Conservation (phyloP, 176 grass and related monocot species). For the Elymus sibiricus region DNA sequence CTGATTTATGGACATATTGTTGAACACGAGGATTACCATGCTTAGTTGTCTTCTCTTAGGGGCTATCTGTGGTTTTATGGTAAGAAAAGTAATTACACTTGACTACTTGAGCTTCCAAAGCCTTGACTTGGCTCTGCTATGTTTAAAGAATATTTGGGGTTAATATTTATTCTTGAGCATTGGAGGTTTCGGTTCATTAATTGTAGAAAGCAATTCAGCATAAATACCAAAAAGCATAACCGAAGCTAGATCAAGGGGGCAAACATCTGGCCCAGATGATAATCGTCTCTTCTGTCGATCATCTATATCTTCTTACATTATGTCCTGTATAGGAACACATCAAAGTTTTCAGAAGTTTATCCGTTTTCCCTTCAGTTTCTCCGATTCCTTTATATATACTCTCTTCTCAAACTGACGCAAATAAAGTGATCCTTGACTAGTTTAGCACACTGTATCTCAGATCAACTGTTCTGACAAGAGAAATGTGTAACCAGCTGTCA, state of each 20-base stretch:
- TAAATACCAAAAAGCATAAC: neutral
- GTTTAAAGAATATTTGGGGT: neutral
- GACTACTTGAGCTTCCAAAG: neutral
- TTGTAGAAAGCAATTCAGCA: neutral
- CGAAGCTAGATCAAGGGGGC: slow-evolving; percentile 4
- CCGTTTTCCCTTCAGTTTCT: neutral
- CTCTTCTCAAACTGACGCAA: neutral
- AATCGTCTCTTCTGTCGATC: neutral
- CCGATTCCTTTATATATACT: neutral
- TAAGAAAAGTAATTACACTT: neutral
- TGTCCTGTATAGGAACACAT: neutral
- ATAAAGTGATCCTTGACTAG: neutral
- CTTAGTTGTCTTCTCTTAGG: neutral
- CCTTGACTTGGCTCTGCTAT: neutral
- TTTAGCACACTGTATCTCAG: neutral
- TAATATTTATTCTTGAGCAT: neutral
- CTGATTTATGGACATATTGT: neutral
- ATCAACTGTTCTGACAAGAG: neutral
- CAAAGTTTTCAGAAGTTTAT: neutral
- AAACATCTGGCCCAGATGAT: neutral
- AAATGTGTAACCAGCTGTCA: neutral
- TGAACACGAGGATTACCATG: slow-evolving; percentile 12
- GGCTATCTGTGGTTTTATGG: neutral
- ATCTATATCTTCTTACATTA: neutral
- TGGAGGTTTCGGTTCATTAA: neutral